Evolutionary conservation across 108 stramenopile genomes (phyloP).

Genomic region (Cyclotella sp.): DNA sequence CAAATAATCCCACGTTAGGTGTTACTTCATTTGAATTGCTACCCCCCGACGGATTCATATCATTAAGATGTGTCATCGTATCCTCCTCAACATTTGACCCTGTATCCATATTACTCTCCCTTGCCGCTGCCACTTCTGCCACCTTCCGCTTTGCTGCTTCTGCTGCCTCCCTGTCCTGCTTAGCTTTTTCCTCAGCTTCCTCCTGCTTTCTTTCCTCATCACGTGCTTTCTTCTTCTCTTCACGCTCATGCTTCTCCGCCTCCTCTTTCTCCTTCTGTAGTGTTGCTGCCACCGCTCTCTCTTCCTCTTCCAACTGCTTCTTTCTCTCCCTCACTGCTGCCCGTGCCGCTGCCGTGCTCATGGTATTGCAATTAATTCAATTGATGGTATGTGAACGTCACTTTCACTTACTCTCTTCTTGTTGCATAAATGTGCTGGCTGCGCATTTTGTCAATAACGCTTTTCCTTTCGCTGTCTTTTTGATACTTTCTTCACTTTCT

Average conservation of each 20-base stretch:
- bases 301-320: background rate
- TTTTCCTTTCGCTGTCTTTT: no score
- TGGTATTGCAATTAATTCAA: no score
- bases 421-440: no score
- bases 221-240: background rate
- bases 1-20: background rate
- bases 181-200: conserved; percentile 3
- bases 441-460: no score
- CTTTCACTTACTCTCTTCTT: no score
- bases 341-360: no score
- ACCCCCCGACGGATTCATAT: background rate
- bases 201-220: background rate
- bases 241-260: background rate
- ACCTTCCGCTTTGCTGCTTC: background rate
- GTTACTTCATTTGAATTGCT: background rate
- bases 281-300: background rate
- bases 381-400: no score
- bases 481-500: no score
- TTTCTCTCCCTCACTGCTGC: no score
- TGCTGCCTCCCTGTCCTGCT: no score
- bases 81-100: no score
- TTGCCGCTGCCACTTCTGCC: background rate
- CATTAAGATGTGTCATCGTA: background rate
- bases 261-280: background rate
- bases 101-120: background rate